Evolutionary conservation across 495 filamentous ascomycete genomes (phyloP), one percentile per base, ranked within the genome.

Genomic region (Hypoxylon fragiforme): DNA sequence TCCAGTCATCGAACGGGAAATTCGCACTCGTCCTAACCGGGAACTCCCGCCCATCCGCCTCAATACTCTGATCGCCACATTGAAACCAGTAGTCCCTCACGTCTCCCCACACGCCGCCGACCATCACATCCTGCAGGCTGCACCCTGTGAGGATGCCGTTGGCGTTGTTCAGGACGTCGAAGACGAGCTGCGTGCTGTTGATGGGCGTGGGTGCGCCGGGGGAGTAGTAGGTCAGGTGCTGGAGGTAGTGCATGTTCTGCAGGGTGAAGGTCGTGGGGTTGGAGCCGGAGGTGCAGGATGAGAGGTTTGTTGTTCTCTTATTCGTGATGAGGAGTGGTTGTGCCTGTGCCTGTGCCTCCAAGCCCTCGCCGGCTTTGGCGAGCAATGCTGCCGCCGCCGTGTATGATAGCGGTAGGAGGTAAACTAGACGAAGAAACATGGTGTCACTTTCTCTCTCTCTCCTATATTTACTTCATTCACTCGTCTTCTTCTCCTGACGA

Each of bases 111-210:
- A 26, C n/a, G 14, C 45, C 53, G 3, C 39, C 28, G 16, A 37
- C 9, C 24, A 39, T 18, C 1, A 57, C 42, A 2, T 47, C 54
- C 4, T 57, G 44, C 3, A 40, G 31, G 15, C 39, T 28, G 21
- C 63, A 66, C 5, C 56, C 48, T 1, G 45, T 49, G 7, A 48
- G 40, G 35, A 64, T 28, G 8, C 46, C 56, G 24, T 62, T 66
- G 20, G 46, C 45, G n/a, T 34, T 14, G 35, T 66, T 64, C 3
- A 44, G 15, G 9, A 66, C 43, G 11, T 37, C 53, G 45, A 66
- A 63, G 13, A 28, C 63, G 20, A 66, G 52, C 21, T 54, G 47
- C 3, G 63, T 66, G 24, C 49, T 47, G 26, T 64, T 64, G 24
- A 28, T 4, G 13, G 43, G 55, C 9, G 31, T 19, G 2, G 51